Conservation (phyloP, 495 filamentous ascomycete species). For the Peziza echinospora region DNA sequence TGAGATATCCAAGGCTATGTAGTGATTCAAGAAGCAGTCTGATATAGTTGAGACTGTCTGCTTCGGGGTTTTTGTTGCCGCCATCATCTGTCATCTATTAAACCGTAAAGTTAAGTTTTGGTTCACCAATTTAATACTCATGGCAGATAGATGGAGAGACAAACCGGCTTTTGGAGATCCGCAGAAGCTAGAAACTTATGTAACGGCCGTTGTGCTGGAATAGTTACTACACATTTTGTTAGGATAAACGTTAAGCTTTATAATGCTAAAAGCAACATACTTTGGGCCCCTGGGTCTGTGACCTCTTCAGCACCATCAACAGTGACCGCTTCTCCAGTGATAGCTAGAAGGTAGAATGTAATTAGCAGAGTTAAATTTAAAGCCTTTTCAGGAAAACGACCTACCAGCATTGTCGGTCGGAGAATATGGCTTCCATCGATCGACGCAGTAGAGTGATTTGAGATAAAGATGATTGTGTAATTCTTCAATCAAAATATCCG, state of each 20-base stretch:
- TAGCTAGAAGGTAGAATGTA: too few species aligned
- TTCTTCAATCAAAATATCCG: conserved; percentile 89
- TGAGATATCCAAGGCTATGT: conserved; percentile 66
- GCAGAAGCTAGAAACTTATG: conserved; percentile 60
- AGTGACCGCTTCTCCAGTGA: not conserved
- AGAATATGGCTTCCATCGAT: conserved; percentile 61
- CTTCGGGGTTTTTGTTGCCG: conserved; percentile 72
- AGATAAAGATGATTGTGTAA: conserved; percentile 93
- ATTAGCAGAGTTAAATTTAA: not conserved
- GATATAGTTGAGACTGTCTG: conserved; percentile 84
- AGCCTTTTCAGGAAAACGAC: not conserved
- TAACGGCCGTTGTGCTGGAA: conserved; percentile 39
- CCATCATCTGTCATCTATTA: conserved; percentile 54
- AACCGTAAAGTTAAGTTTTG: too few species aligned
- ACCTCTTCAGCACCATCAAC: not conserved
- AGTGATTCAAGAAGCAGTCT: conserved; percentile 70
- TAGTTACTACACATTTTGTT: conserved; percentile 21
- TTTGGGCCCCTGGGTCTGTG: too few species aligned
- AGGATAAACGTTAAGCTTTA: too few species aligned
- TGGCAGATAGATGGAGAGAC: too few species aligned
- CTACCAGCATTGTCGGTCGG: conserved; percentile 19
- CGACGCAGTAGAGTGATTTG: conserved; percentile 88
- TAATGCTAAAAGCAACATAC: too few species aligned
- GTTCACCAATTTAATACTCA: too few species aligned
- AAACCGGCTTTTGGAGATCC: conserved; percentile 37